These are phyloP conservation scores for Ziziphus jujuba DNA, from an alignment of 306 rosid genomes.

Conservation along the genomic window DNA sequence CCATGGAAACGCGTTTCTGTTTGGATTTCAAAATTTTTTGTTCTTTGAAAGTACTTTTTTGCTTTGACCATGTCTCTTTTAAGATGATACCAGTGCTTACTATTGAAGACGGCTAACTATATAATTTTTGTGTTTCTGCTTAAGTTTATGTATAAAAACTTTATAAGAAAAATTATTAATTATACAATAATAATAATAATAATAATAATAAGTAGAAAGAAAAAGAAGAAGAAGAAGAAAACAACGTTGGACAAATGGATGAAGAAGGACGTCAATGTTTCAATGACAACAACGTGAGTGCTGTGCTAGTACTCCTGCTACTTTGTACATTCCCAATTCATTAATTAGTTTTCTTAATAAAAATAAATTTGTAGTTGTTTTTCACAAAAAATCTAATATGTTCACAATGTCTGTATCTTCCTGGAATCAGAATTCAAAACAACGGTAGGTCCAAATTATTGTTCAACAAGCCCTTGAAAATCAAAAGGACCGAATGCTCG, in stretches of 20 bases:
- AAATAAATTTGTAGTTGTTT: constrained; percentile 7
- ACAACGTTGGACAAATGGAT: constrained; percentile 30
- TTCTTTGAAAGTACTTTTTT: not conserved
- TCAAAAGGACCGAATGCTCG: too few species aligned
- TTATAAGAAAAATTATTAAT: not conserved
- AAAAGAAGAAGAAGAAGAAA: constrained; percentile 7
- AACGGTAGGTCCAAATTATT: too few species aligned
- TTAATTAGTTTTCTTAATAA: constrained; percentile 2
- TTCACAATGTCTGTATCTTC: constrained; percentile 33
- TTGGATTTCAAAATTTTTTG: not conserved
- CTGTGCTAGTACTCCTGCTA: constrained; percentile 2
- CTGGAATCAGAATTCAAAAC: constrained; percentile 10
- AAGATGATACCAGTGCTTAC: constrained; percentile 37
- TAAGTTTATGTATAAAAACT: not conserved
- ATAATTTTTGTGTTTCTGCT: not conserved
- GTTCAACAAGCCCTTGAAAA: too few species aligned
- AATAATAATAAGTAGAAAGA: too few species aligned
- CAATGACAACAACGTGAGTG: constrained; percentile 64
- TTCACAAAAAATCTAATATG: constrained; percentile 15
- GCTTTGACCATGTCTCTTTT: constrained; percentile 16
- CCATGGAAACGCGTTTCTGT: constrained; percentile 10
- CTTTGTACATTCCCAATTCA: constrained; percentile 13
- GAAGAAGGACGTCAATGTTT: constrained; percentile 38
- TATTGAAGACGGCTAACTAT: constrained; percentile 22
- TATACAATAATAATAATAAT: constrained; percentile 6